Base-by-base conservation (phyloP, 768 basidiomycete species). In the Leucocoprinus sp. region DNA sequence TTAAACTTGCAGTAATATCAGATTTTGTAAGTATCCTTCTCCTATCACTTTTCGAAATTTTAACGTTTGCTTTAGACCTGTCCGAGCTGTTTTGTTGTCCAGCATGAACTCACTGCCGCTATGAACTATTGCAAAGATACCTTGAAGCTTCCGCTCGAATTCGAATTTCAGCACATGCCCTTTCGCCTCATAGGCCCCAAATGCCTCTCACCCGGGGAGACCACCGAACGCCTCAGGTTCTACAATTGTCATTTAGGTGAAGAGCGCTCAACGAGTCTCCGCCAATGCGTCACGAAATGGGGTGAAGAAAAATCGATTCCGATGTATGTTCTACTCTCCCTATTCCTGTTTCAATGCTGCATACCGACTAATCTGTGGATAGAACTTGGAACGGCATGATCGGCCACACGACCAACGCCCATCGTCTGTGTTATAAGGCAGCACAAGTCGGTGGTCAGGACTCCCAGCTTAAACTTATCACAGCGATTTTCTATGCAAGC, bases 381-480 rank as follows among this genome's bases (percentile, higher is more conserved):
- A 86, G 84, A 42, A 65, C 68, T 3, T 78, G 78, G 55, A 69
- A 67, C 12, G 84, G 84, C 15, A 67, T 69, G 11, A 68, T 89
- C 50, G 70, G 74, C 43, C 76, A 78, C 55, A 83, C 86, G n/a
- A 78, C 71, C 28, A 65, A 70, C 15, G 82, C 82, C 7, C 88
- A 90, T 59, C 75, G 87, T 8, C 67, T 92, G 21, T 69, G 81
- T 23, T 74, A 75, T 45, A 83, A 85, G 56, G 85, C 86, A 1
- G 82, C 69, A 58, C 62, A 70, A 51, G 50, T 77, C 15, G 81
- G 80, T 14, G 83, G 84, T 0, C 73, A 79, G 57, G 57, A 68
- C 8, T 56, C 74, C 26, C 87, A 90, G 59, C 58, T 76, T 5
- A 68, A 74, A 1, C 54, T 81, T 33, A 65, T 84, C 34, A 69